A percentile compares a stretch with the other conserved stretches of the same genome.
phyloP scores from a whole-genome alignment of 169 alveolate genomes.

The Prorocentrum cordatum region DNA sequence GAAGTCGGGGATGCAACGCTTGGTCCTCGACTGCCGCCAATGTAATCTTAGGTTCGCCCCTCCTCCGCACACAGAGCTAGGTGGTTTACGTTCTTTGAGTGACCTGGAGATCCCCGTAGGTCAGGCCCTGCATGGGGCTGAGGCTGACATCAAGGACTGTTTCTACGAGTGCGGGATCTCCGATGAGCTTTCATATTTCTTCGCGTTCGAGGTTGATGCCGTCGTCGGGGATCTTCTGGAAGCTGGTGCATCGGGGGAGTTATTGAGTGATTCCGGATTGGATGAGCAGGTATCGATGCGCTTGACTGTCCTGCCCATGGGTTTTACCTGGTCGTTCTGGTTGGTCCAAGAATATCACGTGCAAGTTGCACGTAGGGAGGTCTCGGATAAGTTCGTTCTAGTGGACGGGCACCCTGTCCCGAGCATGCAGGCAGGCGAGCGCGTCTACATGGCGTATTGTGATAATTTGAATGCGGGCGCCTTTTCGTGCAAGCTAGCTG shows the following conservation, averaged over 20 bases:
- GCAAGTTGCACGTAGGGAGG: no score
- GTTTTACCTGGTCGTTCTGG: not conserved
- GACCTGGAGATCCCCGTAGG: not conserved
- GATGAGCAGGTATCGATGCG: not conserved
- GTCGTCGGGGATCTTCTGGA: not conserved
- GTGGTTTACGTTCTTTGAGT: not conserved
- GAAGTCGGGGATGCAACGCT: not conserved
- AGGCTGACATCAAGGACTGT: constrained; percentile 4
- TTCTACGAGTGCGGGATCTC: not conserved
- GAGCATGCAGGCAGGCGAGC: not conserved
- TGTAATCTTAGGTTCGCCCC: not conserved
- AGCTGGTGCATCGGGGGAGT: not conserved
- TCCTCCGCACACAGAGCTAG: not conserved
- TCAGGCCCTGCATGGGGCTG: not conserved
- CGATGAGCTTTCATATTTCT: not conserved
- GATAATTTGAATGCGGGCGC: not conserved
- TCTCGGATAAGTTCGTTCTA: no score
- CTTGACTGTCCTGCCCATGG: not conserved
- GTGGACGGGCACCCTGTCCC: not conserved
- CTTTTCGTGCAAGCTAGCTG: not conserved
- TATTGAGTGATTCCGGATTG: no score
- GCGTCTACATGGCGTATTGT: not conserved
- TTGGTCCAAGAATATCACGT: not conserved
- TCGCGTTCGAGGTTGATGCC: not conserved
- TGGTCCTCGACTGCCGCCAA: not conserved